Percentiles rank a stretch among this genome's conserved stretches.
Evolutionary conservation across 768 basidiomycete species (phyloP).

Genomic region (Rhizopogon roseolus): DNA sequence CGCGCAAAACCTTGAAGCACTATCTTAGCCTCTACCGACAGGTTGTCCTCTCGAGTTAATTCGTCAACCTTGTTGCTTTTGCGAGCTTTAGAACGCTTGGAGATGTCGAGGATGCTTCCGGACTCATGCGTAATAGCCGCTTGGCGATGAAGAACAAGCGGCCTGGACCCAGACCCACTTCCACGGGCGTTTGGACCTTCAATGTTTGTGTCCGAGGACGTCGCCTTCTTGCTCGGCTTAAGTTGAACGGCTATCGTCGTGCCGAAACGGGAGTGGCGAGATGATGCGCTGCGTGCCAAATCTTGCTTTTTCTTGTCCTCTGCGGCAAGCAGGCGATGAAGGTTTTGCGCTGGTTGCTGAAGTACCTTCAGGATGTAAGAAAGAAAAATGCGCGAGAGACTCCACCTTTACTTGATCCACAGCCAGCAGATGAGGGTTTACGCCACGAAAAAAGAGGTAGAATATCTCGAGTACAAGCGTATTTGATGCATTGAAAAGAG

Average conservation of each 20-base stretch:
- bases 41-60: constrained; percentile 60
- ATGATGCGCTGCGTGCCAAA: constrained; percentile 50
- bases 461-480: constrained; percentile 90
- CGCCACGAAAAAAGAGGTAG: constrained; percentile 82
- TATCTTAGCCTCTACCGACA: constrained; percentile 58
- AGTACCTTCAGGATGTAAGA: constrained; percentile 10
- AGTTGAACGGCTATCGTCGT: constrained; percentile 85
- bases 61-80: constrained; percentile 64
- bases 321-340: constrained; percentile 70
- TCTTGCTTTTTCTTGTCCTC: constrained; percentile 67
- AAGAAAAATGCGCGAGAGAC: constrained; percentile 1
- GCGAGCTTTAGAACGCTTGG: constrained; percentile 55
- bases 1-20: constrained; percentile 66
- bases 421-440: constrained; percentile 56
- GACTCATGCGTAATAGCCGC: constrained; percentile 70
- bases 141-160: constrained; percentile 83
- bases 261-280: constrained; percentile 94
- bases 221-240: constrained; percentile 48
- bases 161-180: constrained; percentile 31
- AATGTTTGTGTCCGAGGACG: constrained; percentile 11
- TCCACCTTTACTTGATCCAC: constrained; percentile 62
- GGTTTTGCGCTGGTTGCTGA: constrained; percentile 63
- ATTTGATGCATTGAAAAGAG: constrained; percentile 83
- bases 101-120: constrained; percentile 65
- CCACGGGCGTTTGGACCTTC: constrained; percentile 5